These are phyloP conservation scores for Cryptococcus amylolentus DNA, from an alignment of 1,284 basidiomycete genomes.

Conservation along the genomic window DNA sequence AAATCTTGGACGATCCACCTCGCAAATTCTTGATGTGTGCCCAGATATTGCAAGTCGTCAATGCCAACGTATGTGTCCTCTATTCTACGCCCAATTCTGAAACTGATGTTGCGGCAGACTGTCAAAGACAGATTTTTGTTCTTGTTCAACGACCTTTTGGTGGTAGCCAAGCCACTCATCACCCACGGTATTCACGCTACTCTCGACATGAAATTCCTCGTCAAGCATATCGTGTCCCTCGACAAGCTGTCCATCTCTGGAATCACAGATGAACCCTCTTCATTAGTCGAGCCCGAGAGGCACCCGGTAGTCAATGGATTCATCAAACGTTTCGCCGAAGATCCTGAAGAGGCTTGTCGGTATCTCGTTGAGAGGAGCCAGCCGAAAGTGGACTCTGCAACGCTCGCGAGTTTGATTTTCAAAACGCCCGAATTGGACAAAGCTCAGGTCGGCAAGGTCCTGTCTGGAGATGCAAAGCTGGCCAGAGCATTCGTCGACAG, in stretches of 20 bases:
- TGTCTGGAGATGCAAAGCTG: conserved; percentile 69
- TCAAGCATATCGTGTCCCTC: conserved; percentile 81
- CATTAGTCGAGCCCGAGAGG: conserved; percentile 41
- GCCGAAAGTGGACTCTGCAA: conserved; percentile 59
- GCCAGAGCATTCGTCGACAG: conserved; percentile 79
- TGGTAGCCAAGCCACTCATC: conserved; percentile 62
- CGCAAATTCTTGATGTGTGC: conserved; percentile 78
- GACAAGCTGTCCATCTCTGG: conserved; percentile 51
- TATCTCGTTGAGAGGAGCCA: conserved; percentile 57
- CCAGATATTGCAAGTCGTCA: conserved; percentile 89
- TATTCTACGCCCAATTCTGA: not conserved
- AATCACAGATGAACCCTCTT: conserved; percentile 34
- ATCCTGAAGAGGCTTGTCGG: conserved; percentile 68
- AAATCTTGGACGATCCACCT: conserved; percentile 74
- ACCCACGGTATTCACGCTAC: conserved; percentile 60
- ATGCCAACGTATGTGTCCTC: conserved; percentile 58
- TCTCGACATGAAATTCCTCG: conserved; percentile 75
- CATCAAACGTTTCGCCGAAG: conserved; percentile 66
- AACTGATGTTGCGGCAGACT: conserved; percentile 51
- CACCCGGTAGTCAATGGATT: conserved; percentile 67
- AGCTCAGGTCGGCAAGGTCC: conserved; percentile 74
- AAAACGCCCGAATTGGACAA: conserved; percentile 80
- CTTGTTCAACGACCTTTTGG: conserved; percentile 88
- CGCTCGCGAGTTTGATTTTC: conserved; percentile 78
- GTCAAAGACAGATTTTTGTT: conserved; percentile 96